Percentiles rank a stretch among this genome's conserved stretches.
Conservation (phyloP, 2,329 filamentous ascomycete genomes). For the Phyllosticta citriasiana region DNA sequence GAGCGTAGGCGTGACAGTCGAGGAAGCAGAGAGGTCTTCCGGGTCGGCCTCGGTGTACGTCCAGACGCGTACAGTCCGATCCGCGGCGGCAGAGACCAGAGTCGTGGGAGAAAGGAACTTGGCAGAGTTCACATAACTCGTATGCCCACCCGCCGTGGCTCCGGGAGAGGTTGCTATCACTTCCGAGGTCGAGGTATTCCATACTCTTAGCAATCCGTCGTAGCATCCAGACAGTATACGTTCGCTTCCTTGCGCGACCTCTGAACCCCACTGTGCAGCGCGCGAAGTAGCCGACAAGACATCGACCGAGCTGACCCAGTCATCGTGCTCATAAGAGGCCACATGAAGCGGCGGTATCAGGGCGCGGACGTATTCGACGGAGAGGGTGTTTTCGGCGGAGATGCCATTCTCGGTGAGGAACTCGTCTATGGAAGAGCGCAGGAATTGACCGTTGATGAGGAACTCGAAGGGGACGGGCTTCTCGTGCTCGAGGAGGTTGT, state of each 20-base stretch:
- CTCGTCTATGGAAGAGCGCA: constrained; percentile 81
- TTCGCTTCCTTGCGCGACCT: constrained; percentile 48
- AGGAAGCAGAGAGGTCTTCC: constrained; percentile 4
- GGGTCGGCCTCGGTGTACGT: constrained; percentile 61
- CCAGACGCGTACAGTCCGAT: constrained; percentile 82
- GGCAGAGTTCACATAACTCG: constrained; percentile 57
- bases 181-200: constrained; percentile 56
- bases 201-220: constrained; percentile 79
- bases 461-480: constrained; percentile 81
- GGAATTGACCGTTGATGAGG: constrained; percentile 84
- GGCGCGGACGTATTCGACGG: constrained; percentile 87
- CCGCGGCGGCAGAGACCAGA: constrained; percentile 73
- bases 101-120: constrained; percentile 71
- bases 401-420: constrained; percentile 80
- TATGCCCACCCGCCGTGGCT: constrained; percentile 47
- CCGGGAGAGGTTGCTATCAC: constrained; percentile 63
- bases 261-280: constrained; percentile 47
- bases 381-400: constrained; percentile 76
- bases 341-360: constrained; percentile 82
- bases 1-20: constrained; percentile 57
- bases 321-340: constrained; percentile 90
- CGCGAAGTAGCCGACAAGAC: constrained; percentile 60
- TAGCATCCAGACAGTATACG: constrained; percentile 87
- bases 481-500: constrained; percentile 47
- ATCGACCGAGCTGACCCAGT: constrained; percentile 88